Conservation (phyloP, 768 basidiomycete genomes). For the Boletellus emodensis region DNA sequence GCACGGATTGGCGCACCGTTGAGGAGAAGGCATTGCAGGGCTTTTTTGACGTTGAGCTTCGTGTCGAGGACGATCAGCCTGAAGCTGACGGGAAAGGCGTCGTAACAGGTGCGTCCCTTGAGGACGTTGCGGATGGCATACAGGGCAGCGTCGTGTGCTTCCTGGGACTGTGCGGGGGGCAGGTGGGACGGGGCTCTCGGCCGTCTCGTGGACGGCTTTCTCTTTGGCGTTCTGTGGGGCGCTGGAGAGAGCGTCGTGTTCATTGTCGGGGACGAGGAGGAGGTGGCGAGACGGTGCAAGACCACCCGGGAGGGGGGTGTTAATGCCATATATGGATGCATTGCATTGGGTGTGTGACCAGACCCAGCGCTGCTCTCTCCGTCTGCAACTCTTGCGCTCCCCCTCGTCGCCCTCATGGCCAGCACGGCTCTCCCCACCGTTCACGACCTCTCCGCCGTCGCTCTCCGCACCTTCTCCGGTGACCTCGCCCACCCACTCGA, state of each 20-base stretch:
- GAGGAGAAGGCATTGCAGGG: constrained; percentile 77
- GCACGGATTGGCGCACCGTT: constrained; percentile 50
- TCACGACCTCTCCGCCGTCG: constrained; percentile 6
- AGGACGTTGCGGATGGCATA: constrained; percentile 75
- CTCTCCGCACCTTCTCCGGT: constrained; percentile 3
- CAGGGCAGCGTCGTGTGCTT: constrained; percentile 68
- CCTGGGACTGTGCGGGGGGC: constrained; percentile 46
- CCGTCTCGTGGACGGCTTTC: constrained; percentile 53
- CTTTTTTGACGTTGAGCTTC: constrained; percentile 93
- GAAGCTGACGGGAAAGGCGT: constrained; percentile 96
- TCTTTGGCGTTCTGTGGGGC: constrained; percentile 38
- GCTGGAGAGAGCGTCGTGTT: constrained; percentile 43
- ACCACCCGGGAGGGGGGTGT: constrained; percentile 18
- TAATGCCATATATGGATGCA: constrained; percentile 8
- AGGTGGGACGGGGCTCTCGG: constrained; percentile 57
- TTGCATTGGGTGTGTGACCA: constrained; percentile 16
- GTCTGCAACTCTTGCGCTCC: not conserved
- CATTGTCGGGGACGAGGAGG: constrained; percentile 30
- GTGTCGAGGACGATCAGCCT: constrained; percentile 95
- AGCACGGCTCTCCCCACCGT: constrained; percentile 5
- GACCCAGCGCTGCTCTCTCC: not conserved
- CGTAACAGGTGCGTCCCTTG: constrained; percentile 83
- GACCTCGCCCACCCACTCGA: constrained; percentile 2
- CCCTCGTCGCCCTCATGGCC: constrained; percentile 1
- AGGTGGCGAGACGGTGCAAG: not conserved